Base-by-base conservation (phyloP, 495 filamentous ascomycete species). In the Podospora conica region DNA sequence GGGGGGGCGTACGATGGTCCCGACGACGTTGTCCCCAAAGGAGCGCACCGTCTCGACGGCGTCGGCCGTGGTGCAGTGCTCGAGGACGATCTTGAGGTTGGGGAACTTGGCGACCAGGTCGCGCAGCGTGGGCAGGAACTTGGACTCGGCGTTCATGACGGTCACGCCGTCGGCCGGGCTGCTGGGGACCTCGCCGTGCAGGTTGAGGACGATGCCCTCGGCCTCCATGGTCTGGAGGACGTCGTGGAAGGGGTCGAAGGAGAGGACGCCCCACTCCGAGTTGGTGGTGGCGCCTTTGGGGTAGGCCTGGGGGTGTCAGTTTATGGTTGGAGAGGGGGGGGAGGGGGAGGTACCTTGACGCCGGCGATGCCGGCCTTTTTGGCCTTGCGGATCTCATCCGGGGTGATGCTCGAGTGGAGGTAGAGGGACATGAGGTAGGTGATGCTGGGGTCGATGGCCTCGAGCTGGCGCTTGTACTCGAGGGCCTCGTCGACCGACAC, bases 371-470 rank as follows among this genome's bases (percentile, higher is more conserved):
- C 87, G 33, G 84, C 82, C 61, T 77, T 75, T 71, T 87, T 88
- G 25, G 92, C 92, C 69, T 90, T 86, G 55, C 83, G 81, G 64
- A 97, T 91, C 12, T 86, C 86, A 33, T 90, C 89, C 7, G 93
- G 90, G 3, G 90, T 96, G 59, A 96, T 84, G 27, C 80, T 84
- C 56, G 88, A 65, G 64, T 80, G 77, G 40, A 96, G 85, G 74
- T 95, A 97, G 25, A 97, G 83, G 4, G 91, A 90, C 93, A 97
- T 96, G 64, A 96, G 84, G 73, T 87, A 97, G 64, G 84, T 87
- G 55, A 97, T 88, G 40, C 85, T 83, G 0, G 89, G 88, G 58
- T 89, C 90, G 68, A 93, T 79, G 60, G 83, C 80, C 68, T 84
- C 78, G 58, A 97, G 83, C 9, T 81, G 80, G 60, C 82, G 76